Evolutionary conservation across 2,329 filamentous ascomycete genomes (phyloP).

Genomic region (Xylariales sp.): DNA sequence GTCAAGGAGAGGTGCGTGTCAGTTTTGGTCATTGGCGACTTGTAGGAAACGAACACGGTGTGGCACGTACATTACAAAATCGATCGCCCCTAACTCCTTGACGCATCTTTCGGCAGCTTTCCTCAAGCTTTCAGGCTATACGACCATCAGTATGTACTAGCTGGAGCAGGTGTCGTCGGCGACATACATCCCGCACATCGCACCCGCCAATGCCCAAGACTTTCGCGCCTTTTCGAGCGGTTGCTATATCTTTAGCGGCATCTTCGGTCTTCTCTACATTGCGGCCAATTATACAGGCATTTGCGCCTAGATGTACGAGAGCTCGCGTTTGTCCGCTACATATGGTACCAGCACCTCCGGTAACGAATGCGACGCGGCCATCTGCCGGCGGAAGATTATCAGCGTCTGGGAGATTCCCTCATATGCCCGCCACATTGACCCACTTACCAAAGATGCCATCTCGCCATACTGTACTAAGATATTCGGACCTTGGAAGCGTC

Average conservation of each 20-base stretch:
- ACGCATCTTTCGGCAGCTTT: conserved; percentile 74
- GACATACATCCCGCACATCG: conserved; percentile 65
- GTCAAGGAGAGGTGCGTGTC: too few relatives aligned
- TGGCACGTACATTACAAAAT: conserved; percentile 75
- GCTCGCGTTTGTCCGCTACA: conserved; percentile 92
- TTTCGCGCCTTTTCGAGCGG: conserved; percentile 70
- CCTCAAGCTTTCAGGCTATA: conserved; percentile 58
- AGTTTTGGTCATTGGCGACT: neutral
- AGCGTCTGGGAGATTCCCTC: neutral
- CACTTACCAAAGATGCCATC: conserved; percentile 77
- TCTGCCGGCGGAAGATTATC: conserved; percentile 45
- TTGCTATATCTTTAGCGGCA: conserved; percentile 76
- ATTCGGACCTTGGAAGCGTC: conserved; percentile 67
- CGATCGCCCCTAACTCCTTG: conserved; percentile 79
- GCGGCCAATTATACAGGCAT: conserved; percentile 90
- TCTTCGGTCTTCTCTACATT: conserved; percentile 82
- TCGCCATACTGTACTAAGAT: conserved; percentile 78
- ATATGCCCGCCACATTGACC: too few relatives aligned
- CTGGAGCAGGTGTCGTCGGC: conserved; percentile 10
- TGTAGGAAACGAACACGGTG: too few relatives aligned
- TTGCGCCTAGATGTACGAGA: conserved; percentile 82
- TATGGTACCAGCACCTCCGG: conserved; percentile 88
- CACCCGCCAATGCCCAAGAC: conserved; percentile 82
- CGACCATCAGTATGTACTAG: conserved; percentile 18
- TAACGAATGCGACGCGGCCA: conserved; percentile 89